phyloP scores from a whole-genome alignment of 2,329 filamentous ascomycete genomes.

The Colletotrichum caudatum region DNA sequence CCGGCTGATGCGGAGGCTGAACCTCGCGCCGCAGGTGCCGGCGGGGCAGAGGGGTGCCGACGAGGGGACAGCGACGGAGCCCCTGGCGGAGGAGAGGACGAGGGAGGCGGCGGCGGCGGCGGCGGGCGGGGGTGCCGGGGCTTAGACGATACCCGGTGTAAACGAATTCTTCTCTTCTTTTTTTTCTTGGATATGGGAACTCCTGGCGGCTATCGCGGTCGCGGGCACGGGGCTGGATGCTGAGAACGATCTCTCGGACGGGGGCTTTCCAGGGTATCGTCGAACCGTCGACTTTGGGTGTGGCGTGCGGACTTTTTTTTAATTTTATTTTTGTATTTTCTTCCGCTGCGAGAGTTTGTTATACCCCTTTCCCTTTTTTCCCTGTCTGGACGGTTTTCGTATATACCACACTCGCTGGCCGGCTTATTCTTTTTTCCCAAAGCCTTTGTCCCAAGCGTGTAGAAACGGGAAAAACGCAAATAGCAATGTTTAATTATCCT shows the following conservation, averaged over 20 bases:
- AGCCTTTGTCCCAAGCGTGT: neutral
- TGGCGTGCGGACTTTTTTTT: neutral
- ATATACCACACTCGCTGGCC: neutral
- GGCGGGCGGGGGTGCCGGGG: neutral
- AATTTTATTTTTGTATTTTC: neutral
- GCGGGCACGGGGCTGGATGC: neutral
- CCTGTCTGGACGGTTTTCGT: neutral
- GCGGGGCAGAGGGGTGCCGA: conserved; percentile 45
- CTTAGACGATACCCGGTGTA: neutral
- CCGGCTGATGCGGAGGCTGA: conserved; percentile 57
- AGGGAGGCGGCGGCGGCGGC: conserved; percentile 6
- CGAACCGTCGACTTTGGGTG: too few species aligned
- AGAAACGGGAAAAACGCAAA: neutral
- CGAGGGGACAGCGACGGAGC: conserved; percentile 22
- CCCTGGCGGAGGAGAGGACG: conserved; percentile 32
- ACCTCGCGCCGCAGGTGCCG: conserved; percentile 48
- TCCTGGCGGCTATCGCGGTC: too few species aligned
- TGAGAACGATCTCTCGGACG: too few species aligned
- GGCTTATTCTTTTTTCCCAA: neutral
- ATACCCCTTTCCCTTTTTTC: neutral
- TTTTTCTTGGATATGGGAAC: neutral
- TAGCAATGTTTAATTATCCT: neutral
- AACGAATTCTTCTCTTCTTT: neutral
- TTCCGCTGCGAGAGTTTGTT: conserved; percentile 3
- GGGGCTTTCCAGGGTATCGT: neutral